Evolutionary conservation across 768 basidiomycete species (phyloP), one percentile per base, ranked within the genome.

Genomic region (Amanita pallidorosea): DNA sequence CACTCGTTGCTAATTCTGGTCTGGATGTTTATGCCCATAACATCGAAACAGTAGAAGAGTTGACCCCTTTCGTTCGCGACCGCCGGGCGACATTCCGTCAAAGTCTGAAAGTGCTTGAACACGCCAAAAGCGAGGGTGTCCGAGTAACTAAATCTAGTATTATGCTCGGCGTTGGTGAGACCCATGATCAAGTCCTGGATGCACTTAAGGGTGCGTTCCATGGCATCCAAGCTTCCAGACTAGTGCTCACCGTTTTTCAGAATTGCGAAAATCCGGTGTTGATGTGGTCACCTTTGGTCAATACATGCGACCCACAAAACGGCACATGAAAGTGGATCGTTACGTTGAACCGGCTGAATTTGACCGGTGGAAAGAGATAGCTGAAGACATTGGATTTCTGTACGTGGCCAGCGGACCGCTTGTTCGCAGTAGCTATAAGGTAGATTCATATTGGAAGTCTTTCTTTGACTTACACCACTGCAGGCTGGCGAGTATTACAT

Each of bases 231-330:
- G n/a, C 44, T 20, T 11, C 11, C 45, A 31, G 12, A 40, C 9
- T 31, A 45, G 17, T 33, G 2, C 51, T 23, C 27, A 56, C 45
- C 46, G n/a, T 7, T 40, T 52, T 34, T 47, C 63, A 98, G 96
- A 95, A 56, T 76, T 98, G 6, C 85, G 95, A 40, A 83, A 83
- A 56, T 72, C 81, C 42, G 77, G 91, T 57, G 94, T 98, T 41
- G 95, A 98, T 61, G 95, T 99, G 5, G 92, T 99, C 25, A 99
- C 96, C 2, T 98, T 99, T 63, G 96, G 96, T 2, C 96, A 99
- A 69, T 99, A 99, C 67, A 98, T 99, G 96, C 86, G 96, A 45
- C 96, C 96, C 6, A 97, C 96, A 7, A 98, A 98, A 67, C 79
- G 84, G 25, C 96, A 99, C 67, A 98, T 99, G 96, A 99, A 98